These are phyloP conservation scores for Fusarium miscanthi DNA, from an alignment of 2,329 filamentous ascomycete species.

Conservation along the genomic window DNA sequence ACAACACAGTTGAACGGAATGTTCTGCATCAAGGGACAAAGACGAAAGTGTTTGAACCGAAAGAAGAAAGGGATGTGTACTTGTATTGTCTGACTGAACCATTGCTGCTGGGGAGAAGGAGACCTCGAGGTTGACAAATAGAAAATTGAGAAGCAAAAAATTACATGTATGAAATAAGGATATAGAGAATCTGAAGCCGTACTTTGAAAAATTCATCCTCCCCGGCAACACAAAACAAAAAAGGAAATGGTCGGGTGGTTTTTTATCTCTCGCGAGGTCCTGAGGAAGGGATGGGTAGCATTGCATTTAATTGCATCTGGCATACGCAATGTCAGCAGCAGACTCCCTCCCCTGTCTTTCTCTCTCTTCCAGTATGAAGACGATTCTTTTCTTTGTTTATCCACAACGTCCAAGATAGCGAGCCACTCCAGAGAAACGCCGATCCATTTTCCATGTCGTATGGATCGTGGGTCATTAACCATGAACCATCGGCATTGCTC, in stretches of 20 bases:
- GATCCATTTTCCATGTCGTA: constrained; percentile 40
- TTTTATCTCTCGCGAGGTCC: constrained; percentile 44
- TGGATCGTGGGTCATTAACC: constrained; percentile 43
- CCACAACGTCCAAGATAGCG: constrained; percentile 42
- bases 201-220: constrained; percentile 44
- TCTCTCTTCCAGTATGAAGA: constrained; percentile 41
- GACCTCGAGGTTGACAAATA: constrained; percentile 39
- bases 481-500: constrained; percentile 36
- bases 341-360: constrained; percentile 34
- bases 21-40: constrained; percentile 11
- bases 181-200: constrained; percentile 45
- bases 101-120: constrained; percentile 44
- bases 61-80: constrained; percentile 32
- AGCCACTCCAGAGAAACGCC: constrained; percentile 42
- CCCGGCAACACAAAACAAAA: constrained; percentile 40
- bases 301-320: constrained; percentile 15
- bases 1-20: constrained; percentile 18
- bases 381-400: constrained; percentile 41
- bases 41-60: constrained; percentile 19
- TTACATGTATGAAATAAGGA: constrained; percentile 48
- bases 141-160: constrained; percentile 38
- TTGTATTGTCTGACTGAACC: constrained; percentile 47
- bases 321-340: constrained; percentile 29
- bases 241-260: constrained; percentile 37
- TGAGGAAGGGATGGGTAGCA: constrained; percentile 23